Base-by-base conservation (phyloP, 2,329 filamentous ascomycete species). In the Fusarium sacchari region DNA sequence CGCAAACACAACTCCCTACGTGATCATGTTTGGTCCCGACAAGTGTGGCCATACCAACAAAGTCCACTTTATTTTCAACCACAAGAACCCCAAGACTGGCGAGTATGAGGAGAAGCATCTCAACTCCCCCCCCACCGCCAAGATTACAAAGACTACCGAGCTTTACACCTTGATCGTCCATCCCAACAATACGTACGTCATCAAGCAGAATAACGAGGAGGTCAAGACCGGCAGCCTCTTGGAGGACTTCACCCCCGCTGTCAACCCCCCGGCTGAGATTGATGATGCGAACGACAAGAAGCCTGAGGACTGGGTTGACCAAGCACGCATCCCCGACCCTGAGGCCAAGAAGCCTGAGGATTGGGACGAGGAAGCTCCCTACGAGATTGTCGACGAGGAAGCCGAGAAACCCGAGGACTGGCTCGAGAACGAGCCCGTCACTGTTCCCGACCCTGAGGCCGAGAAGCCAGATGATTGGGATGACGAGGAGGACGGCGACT, bases 91-190 rank as follows among this genome's bases (percentile, higher is more conserved):
- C 82, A 98, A 97, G 93, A 98, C 95, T 52, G 96, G 96, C 87
- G 94, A 98, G 86, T 99, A 99, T 81, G 96, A 99, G 90, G 96
- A 99, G 93, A 99, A 99, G 92, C 96, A 99, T 86, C 90, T 99
- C 74, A 91, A 90, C 82, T 89, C 89, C 79, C 92, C 96, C 75
- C 95, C 96, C 71, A 89, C 92, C 67, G 95, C 95, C 82, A 93
- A 92, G 83, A 96, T 97, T 80, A 89, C 91, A 87, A 98, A 98
- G 92, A 92, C 94, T 73, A 93, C 94, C 73, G 93, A 96, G 84
- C 92, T 99, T 73, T 99, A 99, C 90, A 98, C 96, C 70, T 89
- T 99, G 79, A 94, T 98, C 79, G 94, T 99, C 82, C 93, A 96
- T 84, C 95, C 95, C 80, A 95, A 99, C 88, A 97, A 98, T 89